These are phyloP conservation scores for Tolypocladium guangdongense DNA, from an alignment of 2,329 filamentous ascomycete species.

Conservation along the genomic window DNA sequence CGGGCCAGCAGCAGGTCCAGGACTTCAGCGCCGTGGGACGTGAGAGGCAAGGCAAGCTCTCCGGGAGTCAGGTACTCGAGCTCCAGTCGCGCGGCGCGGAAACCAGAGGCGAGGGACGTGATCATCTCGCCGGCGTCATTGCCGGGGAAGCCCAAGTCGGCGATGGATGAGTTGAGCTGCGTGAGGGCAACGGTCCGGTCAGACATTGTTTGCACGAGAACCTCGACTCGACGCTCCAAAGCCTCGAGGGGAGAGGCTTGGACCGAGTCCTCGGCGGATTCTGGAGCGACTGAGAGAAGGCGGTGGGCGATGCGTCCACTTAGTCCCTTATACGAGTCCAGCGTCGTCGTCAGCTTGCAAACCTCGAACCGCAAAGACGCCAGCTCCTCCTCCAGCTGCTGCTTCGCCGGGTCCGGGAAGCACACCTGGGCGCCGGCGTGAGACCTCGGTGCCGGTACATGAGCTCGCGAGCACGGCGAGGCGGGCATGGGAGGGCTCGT, in stretches of 20 bases:
- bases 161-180: slow-evolving; percentile 33
- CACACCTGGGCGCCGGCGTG: slow-evolving; percentile 28
- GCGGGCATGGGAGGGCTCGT: slow-evolving; percentile 34
- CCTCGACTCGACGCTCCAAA: slow-evolving; percentile 31
- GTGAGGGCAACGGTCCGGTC: slow-evolving; percentile 37
- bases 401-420: slow-evolving; percentile 31
- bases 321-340: slow-evolving; percentile 36
- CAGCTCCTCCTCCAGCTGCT: slow-evolving; percentile 34
- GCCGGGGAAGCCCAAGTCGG: slow-evolving; percentile 39
- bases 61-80: slow-evolving; percentile 52
- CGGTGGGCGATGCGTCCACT: slow-evolving; percentile 24
- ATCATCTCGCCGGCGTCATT: slow-evolving; percentile 37
- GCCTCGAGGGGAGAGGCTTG: slow-evolving; percentile 10
- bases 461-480: slow-evolving; percentile 24
- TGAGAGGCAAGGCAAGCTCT: slow-evolving; percentile 42
- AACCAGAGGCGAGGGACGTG: slow-evolving; percentile 32
- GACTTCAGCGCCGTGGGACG: slow-evolving; percentile 41
- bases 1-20: slow-evolving; percentile 42
- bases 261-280: slow-evolving; percentile 2
- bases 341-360: slow-evolving; percentile 31
- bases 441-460: slow-evolving; percentile 6
- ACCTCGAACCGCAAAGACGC: slow-evolving; percentile 37
- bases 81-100: slow-evolving; percentile 47
- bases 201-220: slow-evolving; percentile 32
- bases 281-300: slow-evolving; percentile 14